phyloP scores from a whole-genome alignment of 768 basidiomycete species.

The Collybia nuda region DNA sequence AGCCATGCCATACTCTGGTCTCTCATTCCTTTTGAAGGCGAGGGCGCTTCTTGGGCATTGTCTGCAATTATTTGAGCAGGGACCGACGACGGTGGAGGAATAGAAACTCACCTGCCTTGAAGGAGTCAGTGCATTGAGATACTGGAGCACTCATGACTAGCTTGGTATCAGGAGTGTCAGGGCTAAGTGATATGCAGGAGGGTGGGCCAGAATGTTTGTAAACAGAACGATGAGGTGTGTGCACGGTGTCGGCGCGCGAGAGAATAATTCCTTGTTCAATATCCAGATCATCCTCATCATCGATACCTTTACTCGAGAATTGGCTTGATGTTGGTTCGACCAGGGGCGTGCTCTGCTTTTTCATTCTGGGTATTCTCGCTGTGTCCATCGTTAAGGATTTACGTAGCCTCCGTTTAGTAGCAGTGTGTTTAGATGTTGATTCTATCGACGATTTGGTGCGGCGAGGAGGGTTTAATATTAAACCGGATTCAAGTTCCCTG shows the following conservation, averaged over 20 bases:
- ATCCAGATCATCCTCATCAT: conserved; percentile 58
- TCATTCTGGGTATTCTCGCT: conserved; percentile 24
- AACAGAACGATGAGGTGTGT: conserved; percentile 1
- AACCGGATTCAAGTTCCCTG: conserved; percentile 60
- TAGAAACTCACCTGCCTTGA: neutral
- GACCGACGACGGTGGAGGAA: neutral
- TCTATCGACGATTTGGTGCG: conserved; percentile 50
- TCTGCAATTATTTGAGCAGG: too few relatives aligned
- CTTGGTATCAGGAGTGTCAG: conserved; percentile 1
- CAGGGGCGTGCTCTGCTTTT: conserved; percentile 19
- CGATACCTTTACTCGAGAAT: conserved; percentile 42
- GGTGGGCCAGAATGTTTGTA: neutral
- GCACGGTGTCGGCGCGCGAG: neutral
- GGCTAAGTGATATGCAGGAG: neutral
- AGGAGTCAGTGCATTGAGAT: conserved; percentile 5
- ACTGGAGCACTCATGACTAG: conserved; percentile 12
- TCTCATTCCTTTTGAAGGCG: neutral
- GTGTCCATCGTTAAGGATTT: conserved; percentile 43
- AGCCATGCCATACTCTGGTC: conserved; percentile 62
- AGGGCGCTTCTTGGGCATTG: neutral
- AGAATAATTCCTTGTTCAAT: conserved; percentile 43
- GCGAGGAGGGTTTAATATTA: conserved; percentile 39
- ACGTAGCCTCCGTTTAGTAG: conserved; percentile 36
- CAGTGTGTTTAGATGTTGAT: conserved; percentile 22
- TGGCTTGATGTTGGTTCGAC: conserved; percentile 33